Base-by-base conservation (phyloP, 2,329 filamentous ascomycete species). In the Periconia sp. region DNA sequence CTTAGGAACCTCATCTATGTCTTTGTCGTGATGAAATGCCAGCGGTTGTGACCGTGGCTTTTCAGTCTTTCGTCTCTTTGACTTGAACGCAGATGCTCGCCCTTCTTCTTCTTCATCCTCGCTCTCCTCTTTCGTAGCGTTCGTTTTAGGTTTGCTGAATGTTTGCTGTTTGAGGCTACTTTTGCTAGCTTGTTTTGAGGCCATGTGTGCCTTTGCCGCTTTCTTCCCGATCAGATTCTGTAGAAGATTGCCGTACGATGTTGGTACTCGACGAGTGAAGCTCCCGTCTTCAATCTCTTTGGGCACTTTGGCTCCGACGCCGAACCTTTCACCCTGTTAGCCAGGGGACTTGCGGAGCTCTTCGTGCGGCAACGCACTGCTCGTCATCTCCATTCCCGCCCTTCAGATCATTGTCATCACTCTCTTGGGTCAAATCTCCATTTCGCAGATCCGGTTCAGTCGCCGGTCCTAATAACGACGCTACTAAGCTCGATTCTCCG, bases 381-480 rank as follows among this genome's bases (percentile, higher is more conserved):
- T 83, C 79, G 16, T 79, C 78, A 4, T 76, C 75, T 25, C 75
- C 71, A 12, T 69, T 74, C 53, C 80, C 81, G 26, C 81, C 71
- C 48, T 79, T 77, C 54, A 79, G 71, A 47, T 84, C 80, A 34
- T 82, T 78, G 29, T 72, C 66, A 42, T 77, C 71, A 13, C 74
- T 57, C 47, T 79, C 72, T 42, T 74, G 68, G 24, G 73, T 65
- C 15, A 73, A 64, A 51, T 73, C 75, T 39, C 61, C 54, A 46
- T 68, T 59, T 38, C 63, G 53, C 35, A 62, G 52, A 34, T 74
- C 71, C 16, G 70, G 63, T n/a, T 63, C 43, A 5, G 72, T 62
- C 43, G 68, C 70, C n/a, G 76, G 64, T 10, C 78, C 78, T 21
- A 84, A 74, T 78, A 79, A 80, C 51, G 81, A 82, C 36, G 78